Conservation (phyloP, 2,329 filamentous ascomycete genomes). For the Sphaerulina vaccinii region DNA sequence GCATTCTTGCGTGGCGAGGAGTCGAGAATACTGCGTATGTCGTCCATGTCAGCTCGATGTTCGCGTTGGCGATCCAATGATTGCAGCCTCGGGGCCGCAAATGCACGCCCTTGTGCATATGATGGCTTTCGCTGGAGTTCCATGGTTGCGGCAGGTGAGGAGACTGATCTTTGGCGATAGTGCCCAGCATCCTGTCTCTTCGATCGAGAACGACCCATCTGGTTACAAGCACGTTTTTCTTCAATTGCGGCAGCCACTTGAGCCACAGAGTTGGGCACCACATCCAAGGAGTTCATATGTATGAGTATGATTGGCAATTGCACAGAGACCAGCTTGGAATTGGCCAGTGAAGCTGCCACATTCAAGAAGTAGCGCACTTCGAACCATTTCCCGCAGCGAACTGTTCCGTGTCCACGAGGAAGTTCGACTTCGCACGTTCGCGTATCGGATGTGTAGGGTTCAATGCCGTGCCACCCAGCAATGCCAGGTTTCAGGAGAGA, state of each 20-base stretch:
- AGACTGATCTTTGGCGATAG: constrained; percentile 28
- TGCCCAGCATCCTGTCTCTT: constrained; percentile 10
- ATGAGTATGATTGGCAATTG: constrained; percentile 57
- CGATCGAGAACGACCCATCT: constrained; percentile 16
- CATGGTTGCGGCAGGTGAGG: constrained; percentile 26
- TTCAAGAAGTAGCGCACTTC: constrained; percentile 58
- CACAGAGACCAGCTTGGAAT: constrained; percentile 52
- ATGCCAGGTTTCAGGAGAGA: constrained; percentile 44
- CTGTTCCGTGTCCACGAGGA: constrained; percentile 52
- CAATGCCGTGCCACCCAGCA: constrained; percentile 50
- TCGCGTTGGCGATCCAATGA: constrained; percentile 49
- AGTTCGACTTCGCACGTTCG: constrained; percentile 52
- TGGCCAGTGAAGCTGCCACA: constrained; percentile 46
- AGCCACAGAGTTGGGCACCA: constrained; percentile 55
- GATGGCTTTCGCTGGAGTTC: constrained; percentile 40
- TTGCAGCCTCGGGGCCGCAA: constrained; percentile 52
- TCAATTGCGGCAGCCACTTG: constrained; percentile 57
- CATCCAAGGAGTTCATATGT: constrained; percentile 58
- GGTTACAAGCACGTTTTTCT: constrained; percentile 42
- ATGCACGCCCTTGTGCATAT: constrained; percentile 51
- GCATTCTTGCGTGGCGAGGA: constrained; percentile 46
- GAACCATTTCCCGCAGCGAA: constrained; percentile 56
- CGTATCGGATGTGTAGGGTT: constrained; percentile 46
- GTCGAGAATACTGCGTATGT: constrained; percentile 44
- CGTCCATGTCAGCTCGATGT: constrained; percentile 43